phyloP scores from a whole-genome alignment of 2,329 filamentous ascomycete genomes.

The Calonectria pauciramosa region DNA sequence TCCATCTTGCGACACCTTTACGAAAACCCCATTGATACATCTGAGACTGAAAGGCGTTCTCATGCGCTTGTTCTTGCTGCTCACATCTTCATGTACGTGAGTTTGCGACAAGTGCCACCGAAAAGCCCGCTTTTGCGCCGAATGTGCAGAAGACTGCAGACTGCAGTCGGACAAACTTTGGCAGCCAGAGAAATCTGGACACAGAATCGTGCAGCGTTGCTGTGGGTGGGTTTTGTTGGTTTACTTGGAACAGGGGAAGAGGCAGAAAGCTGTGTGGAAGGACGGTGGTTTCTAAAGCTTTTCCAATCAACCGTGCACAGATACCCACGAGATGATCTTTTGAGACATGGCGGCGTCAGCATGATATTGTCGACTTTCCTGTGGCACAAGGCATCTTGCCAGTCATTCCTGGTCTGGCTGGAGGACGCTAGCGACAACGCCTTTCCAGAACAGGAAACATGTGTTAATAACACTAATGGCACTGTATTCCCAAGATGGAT shows the following conservation, averaged over 20 bases:
- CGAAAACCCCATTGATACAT: not conserved
- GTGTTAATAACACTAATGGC: not conserved
- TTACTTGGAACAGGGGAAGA: slow-evolving; percentile 1
- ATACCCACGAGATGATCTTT: not conserved
- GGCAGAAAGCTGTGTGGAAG: not conserved
- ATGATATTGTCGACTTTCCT: not conserved
- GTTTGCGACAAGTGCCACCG: not conserved
- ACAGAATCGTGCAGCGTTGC: not conserved
- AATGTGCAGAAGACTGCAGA: slow-evolving; percentile 7
- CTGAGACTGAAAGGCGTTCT: not conserved
- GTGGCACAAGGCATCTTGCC: not conserved
- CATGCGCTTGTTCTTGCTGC: not conserved
- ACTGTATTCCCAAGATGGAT: slow-evolving; percentile 8
- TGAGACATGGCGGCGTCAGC: not conserved
- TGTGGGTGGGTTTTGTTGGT: slow-evolving; percentile 9
- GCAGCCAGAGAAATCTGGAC: not conserved
- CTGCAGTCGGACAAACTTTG: not conserved
- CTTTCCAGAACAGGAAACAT: slow-evolving; percentile 3
- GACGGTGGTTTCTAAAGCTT: not conserved
- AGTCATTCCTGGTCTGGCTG: not conserved
- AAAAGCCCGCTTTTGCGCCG: not conserved
- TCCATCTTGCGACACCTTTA: not conserved
- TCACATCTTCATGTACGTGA: slow-evolving; percentile 2
- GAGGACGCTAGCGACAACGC: not conserved
- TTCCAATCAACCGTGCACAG: not conserved